Evolutionary conservation across 2,329 filamentous ascomycete genomes (phyloP).

Genomic region (Neonectria coccinea): DNA sequence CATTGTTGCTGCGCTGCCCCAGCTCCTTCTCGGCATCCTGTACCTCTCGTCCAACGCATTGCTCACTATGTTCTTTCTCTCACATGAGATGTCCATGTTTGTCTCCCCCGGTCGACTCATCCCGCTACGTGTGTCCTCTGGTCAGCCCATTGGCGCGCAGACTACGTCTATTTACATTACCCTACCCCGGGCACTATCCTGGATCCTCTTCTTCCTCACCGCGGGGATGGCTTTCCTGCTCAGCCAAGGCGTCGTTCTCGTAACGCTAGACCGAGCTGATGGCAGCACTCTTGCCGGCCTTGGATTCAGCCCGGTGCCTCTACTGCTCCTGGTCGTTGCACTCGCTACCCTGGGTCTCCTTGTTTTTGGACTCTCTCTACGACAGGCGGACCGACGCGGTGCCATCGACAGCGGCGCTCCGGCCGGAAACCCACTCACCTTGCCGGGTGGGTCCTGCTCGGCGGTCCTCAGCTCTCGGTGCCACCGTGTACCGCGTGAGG

Average conservation of each 20-base stretch:
- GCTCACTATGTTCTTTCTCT: constrained; percentile 61
- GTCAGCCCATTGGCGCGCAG: constrained; percentile 58
- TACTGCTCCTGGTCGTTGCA: constrained; percentile 56
- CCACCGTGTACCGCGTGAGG: constrained; percentile 52
- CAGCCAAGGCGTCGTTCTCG: constrained; percentile 58
- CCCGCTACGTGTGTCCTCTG: constrained; percentile 60
- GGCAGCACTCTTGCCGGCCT: constrained; percentile 47
- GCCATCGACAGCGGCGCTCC: constrained; percentile 50
- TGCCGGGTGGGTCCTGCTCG: constrained; percentile 62
- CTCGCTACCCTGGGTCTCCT: constrained; percentile 52
- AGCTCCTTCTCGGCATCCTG: constrained; percentile 60
- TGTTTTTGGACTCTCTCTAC: constrained; percentile 54
- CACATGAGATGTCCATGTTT: constrained; percentile 62
- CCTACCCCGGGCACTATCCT: constrained; percentile 59
- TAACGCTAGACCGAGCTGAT: constrained; percentile 45
- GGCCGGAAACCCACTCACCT: constrained; percentile 61
- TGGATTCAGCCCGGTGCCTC: constrained; percentile 57
- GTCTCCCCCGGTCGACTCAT: constrained; percentile 44
- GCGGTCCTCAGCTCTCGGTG: constrained; percentile 64
- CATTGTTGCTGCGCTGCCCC: constrained; percentile 60
- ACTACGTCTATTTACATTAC: constrained; percentile 62
- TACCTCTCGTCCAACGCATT: constrained; percentile 62
- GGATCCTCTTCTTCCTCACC: constrained; percentile 59
- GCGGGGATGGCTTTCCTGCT: constrained; percentile 58
- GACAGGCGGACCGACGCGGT: constrained; percentile 53